Base-by-base conservation (phyloP, 2,329 filamentous ascomycete genomes). In the Metarhizium sp. region DNA sequence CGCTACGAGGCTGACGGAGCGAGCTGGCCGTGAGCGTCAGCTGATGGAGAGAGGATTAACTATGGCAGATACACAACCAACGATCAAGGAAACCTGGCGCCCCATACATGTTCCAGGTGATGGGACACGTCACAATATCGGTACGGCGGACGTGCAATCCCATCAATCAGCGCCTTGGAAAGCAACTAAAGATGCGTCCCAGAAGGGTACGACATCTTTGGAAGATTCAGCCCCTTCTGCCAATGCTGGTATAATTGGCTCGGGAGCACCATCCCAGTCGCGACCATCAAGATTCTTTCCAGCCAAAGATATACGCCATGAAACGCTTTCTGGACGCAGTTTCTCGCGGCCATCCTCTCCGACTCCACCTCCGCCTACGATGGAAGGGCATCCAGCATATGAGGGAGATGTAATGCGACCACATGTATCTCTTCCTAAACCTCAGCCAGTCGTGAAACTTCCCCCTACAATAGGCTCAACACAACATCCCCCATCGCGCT, bases 371-470 rank as follows among this genome's bases (percentile, higher is more conserved):
- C 88, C 89, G 50, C 86, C 86, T 1, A 84, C 82, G 20, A 83
- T 82, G 69, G 78, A 81, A 58, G 84, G 79, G 10, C 88, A 92
- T 63, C 88, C 88, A 6, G 88, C 80, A 2, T 89, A 88, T 60
- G 82, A 85, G 61, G 85, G 87, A 34, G 81, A 89, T 62, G 75
- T 73, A 1, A 72, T 73, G 38, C 82, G 80, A 57, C 88, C 88
- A 3, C 79, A 85, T 55, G 87, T 92, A 7, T 84, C 81, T 40
- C 72, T 92, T 8, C 88, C 88, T 0, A 81, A 76, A 42, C 82
- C 84, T 7, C 79, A 86, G 54, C 89, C 90, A 36, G 80, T 90
- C 30, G 92, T 97, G 13, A 90, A 86, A 66, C 78, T 97, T 4
- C 92, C 90, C 3, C 90, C 88, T 7, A 65, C 75, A 7, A 58